Percentiles rank a stretch among this genome's conserved stretches.
These are phyloP conservation scores for Nicotiana tomentosiformis DNA, from an alignment of 257 asterid genomes.

Conservation along the genomic window DNA sequence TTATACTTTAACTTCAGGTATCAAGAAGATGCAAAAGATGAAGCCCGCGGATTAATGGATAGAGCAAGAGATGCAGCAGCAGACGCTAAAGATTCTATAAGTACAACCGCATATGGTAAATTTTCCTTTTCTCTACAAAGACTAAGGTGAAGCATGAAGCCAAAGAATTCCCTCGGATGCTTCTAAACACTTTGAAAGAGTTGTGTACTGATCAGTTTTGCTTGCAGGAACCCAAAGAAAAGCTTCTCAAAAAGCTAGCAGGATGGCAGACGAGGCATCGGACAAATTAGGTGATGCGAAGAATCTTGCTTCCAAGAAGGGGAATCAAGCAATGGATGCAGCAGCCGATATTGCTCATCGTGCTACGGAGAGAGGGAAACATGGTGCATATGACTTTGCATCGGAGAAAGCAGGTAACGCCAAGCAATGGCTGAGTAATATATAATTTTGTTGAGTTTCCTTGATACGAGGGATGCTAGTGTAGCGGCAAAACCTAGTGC, in stretches of 20 bases:
- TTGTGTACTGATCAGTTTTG: not conserved
- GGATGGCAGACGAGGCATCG: slow-evolving; percentile 8
- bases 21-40: slow-evolving; percentile 24
- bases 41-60: slow-evolving; percentile 19
- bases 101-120: slow-evolving; percentile 43
- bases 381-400: slow-evolving; percentile 15
- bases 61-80: slow-evolving; percentile 44
- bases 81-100: slow-evolving; percentile 27
- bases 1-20: not conserved
- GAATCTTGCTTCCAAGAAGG: slow-evolving; percentile 24
- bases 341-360: slow-evolving; percentile 21
- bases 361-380: slow-evolving; percentile 14
- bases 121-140: not conserved
- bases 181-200: not conserved
- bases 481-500: no score
- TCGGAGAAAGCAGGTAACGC: slow-evolving; percentile 7
- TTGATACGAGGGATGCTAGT: no score
- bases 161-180: not conserved
- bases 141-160: not conserved
- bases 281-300: slow-evolving; percentile 25
- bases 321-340: slow-evolving; percentile 18
- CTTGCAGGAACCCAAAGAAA: slow-evolving; percentile 40
- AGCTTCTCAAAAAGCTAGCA: slow-evolving; percentile 39
- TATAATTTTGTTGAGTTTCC: no score
- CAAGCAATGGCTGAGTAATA: no score